A percentile compares a stretch with the other conserved stretches of the same genome.
Evolutionary conservation across 176 grass and related monocot species (phyloP).

Genomic region (Triticum dicoccoides): DNA sequence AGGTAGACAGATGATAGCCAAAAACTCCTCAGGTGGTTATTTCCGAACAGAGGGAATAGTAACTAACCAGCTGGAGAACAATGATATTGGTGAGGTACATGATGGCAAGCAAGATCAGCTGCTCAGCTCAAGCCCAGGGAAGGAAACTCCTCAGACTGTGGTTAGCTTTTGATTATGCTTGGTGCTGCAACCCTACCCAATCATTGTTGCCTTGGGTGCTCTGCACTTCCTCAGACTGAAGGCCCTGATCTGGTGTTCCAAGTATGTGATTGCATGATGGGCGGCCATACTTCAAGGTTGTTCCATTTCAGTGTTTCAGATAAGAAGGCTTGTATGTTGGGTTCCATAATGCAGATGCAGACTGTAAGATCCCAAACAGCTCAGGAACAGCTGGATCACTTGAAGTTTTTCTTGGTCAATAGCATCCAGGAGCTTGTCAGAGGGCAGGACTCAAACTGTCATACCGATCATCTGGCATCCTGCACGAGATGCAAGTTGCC

Average conservation of each 20-base stretch:
- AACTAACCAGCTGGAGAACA: conserved; percentile 10
- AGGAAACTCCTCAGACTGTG: not conserved
- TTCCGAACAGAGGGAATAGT: not conserved
- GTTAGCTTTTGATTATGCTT: not conserved
- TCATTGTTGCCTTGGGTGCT: not conserved
- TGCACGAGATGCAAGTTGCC: conserved; percentile 23
- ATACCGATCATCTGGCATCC: conserved; percentile 29
- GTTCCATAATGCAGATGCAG: not conserved
- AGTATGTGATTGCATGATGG: conserved; percentile 8
- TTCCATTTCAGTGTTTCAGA: not conserved
- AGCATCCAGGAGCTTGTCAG: not conserved
- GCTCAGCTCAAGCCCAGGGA: not conserved
- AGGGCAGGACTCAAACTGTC: conserved; percentile 13
- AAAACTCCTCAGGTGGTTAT: not conserved
- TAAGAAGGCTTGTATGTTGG: not conserved
- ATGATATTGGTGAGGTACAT: not conserved
- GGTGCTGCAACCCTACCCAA: not conserved
- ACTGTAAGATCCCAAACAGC: not conserved
- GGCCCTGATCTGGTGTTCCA: conserved; percentile 7
- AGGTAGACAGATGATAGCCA: not conserved
- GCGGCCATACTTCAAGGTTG: not conserved
- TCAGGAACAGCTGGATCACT: not conserved
- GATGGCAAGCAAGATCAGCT: conserved; percentile 3
- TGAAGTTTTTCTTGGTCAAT: not conserved
- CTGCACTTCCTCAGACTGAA: conserved; percentile 8